Evolutionary conservation across 352 stramenopile species (phyloP), one percentile per base, ranked within the genome.

Genomic region (Thalassiosira mediterranea): DNA sequence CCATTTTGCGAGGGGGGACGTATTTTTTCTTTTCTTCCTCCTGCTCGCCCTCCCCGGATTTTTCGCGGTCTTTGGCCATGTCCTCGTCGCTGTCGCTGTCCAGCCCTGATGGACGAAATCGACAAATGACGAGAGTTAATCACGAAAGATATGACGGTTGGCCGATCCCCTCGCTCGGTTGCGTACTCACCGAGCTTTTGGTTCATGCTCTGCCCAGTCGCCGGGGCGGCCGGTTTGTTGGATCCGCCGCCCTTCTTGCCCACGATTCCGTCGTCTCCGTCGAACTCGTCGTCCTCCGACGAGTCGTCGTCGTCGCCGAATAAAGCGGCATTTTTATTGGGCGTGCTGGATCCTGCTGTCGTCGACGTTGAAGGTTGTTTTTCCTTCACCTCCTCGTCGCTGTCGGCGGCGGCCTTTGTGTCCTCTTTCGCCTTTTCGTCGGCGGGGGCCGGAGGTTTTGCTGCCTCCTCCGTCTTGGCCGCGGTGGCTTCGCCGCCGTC

Each of bases 241-340:
- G 2, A 5, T 11, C 28, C 38, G 21, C 37, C 13, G 3, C 11
- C 31, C 19, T 4, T 47, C 40, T 48, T 49, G 3, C 63, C 83
- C 23, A 86, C 75, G 53, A 88, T 77, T 0, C 19, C 69, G 17
- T 70, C 79, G 26, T 67, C 52, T 40, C 86, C 81, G 68, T 88
- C 78, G 58, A 89, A 88, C 64, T 88, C 73, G 42, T 68, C 76
- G 48, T 83, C 80, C 46, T 82, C 81, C 0, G 69, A 73, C 17
- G 81, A 77, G 29, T 69, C 56, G 19, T 73, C 70, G n/a, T 75
- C 58, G 19, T 70, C 64, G 29, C 74, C 68, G n/a, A 42, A 49
- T 2, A 65, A 23, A 4, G 25, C 25, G n/a, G 26, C 17, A 19
- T 53, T 65, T 54, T 48, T 69, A 52, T 8, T 59, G 44, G 7